Evolutionary conservation across 306 rosid genomes (phyloP), one percentile per base, ranked within the genome.

Genomic region (Acacia confusa): DNA sequence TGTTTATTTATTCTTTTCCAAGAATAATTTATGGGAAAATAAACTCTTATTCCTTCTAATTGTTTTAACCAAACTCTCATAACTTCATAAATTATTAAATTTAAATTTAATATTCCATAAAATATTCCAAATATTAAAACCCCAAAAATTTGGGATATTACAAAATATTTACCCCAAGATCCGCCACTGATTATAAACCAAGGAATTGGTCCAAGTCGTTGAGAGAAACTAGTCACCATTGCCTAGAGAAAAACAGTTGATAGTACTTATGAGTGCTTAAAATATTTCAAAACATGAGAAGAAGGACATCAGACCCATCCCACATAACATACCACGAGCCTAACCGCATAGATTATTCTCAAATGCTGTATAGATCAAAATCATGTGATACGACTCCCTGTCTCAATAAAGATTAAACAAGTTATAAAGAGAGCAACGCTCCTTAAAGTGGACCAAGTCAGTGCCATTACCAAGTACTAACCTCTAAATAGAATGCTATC

Each of bases 141-240:
- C n/a, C n/a, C n/a, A n/a, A n/a, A n/a, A n/a, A n/a, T n/a, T n/a
- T n/a, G n/a, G n/a, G n/a, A n/a, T n/a, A n/a, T n/a, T n/a, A n/a
- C n/a, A n/a, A n/a, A n/a, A n/a, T n/a, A n/a, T n/a, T n/a, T n/a
- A n/a, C n/a, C n/a, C n/a, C n/a, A n/a, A n/a, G n/a, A n/a, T n/a
- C n/a, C n/a, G n/a, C n/a, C n/a, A n/a, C n/a, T n/a, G n/a, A 93
- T 93, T 84, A 93, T 93, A 71, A 93, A 64, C 98, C 98, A 93
- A 27, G 98, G 98, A 86, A 93, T 90, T 55, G 98, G 91, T 79
- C 98, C 98, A 9, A 93, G 86, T 40, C 98, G 97, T 27, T 91
- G 85, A 79, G 97, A 91, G 90, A 86, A 93, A 32, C 88, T 87
- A 68, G 85, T 81, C 61, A 86, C 93, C 90, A 88, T 73, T 44